Percentiles rank a stretch among this genome's conserved stretches.
These are phyloP conservation scores for Peterozyma xylosa DNA, from an alignment of 805 yeast species.

Conservation along the genomic window DNA sequence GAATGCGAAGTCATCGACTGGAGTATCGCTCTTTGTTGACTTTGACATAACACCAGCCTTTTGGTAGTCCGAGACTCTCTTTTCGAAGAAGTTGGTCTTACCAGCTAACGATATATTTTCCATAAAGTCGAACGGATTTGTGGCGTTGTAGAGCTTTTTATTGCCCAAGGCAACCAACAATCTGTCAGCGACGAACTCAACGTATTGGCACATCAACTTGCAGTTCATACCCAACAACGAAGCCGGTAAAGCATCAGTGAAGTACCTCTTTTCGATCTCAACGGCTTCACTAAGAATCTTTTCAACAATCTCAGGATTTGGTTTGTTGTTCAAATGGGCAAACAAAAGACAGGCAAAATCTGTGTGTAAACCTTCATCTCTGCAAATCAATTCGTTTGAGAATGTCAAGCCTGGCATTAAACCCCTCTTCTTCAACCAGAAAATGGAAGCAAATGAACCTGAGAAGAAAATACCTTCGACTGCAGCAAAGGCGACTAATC, in stretches of 20 bases:
- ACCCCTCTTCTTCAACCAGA: conserved; percentile 99
- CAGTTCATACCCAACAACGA: conserved; percentile 93
- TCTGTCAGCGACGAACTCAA: conserved; percentile 96
- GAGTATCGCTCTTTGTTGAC: conserved; percentile 38
- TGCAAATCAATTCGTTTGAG: conserved; percentile 94
- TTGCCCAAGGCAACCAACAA: conserved; percentile 86
- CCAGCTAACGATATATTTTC: conserved; percentile 98
- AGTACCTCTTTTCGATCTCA: conserved; percentile 85
- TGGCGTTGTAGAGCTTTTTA: conserved; percentile 76
- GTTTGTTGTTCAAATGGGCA: conserved; percentile 88
- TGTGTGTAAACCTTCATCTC: conserved; percentile 98
- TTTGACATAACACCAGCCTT: conserved; percentile 98
- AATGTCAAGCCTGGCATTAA: conserved; percentile 98
- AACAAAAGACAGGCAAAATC: conserved; percentile 95
- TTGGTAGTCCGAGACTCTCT: conserved; percentile 97
- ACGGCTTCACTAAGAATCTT: conserved; percentile 93
- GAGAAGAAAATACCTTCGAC: conserved; percentile 98
- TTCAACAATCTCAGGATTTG: conserved; percentile 70
- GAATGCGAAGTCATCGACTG: conserved; percentile 58
- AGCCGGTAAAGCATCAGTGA: conserved; percentile 92
- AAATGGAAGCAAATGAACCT: conserved; percentile 96
- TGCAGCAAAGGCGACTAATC: conserved; percentile 97
- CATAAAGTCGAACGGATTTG: conserved; percentile 98
- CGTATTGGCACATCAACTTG: conserved; percentile 93
- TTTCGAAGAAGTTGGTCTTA: conserved; percentile 97